These are phyloP conservation scores for Pseudozyma hubeiensis DNA, from an alignment of 1,284 basidiomycete genomes.

Conservation along the genomic window DNA sequence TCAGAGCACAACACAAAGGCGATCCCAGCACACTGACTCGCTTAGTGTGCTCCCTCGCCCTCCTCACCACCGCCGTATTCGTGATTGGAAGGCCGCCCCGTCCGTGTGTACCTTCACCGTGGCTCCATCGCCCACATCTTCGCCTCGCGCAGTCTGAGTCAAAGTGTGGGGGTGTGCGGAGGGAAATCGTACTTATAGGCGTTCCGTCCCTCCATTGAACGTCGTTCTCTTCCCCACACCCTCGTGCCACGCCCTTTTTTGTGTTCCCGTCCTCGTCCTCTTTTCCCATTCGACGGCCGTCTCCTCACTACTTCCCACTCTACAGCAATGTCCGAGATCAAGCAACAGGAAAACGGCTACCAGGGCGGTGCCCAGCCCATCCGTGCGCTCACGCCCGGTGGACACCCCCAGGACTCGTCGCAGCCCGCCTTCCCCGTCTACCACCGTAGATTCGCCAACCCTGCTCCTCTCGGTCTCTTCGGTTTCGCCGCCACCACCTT, in stretches of 20 bases:
- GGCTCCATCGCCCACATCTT: neutral
- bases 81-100: neutral
- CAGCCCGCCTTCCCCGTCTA: constrained; percentile 68
- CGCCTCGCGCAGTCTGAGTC: too few species aligned
- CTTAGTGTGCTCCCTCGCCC: too few species aligned
- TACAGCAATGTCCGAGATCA: constrained; percentile 45
- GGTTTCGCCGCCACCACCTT: constrained; percentile 72
- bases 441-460: constrained; percentile 72
- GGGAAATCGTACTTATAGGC: too few species aligned
- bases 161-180: too few species aligned
- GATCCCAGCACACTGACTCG: too few species aligned
- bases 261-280: neutral
- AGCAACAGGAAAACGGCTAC: constrained; percentile 54
- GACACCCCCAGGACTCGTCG: constrained; percentile 70
- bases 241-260: too few species aligned
- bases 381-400: constrained; percentile 69
- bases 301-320: neutral
- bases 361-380: constrained; percentile 44
- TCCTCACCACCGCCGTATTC: neutral
- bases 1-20: too few species aligned
- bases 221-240: too few species aligned
- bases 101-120: neutral
- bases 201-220: too few species aligned
- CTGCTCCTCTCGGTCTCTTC: constrained; percentile 72
- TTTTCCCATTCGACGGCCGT: neutral